Evolutionary conservation across 116 monocot species (phyloP), one percentile per base, ranked within the genome.

Genomic region (Posidonia oceanica): DNA sequence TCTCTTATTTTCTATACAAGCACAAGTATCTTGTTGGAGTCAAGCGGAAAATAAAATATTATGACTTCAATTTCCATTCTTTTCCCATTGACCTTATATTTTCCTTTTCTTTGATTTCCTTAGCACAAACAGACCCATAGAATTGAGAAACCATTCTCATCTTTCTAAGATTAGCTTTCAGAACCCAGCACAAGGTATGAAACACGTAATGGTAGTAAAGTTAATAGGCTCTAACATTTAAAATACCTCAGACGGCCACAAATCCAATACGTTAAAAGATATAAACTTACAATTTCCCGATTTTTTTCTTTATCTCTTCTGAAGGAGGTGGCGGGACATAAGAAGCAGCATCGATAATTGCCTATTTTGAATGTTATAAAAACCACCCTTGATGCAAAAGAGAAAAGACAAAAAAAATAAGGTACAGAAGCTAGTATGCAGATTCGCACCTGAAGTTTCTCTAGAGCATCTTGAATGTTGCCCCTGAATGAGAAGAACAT

Each of bases 281-380:
- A 20, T 63, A 16, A 14, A 59, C 88, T 52, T 88, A 95, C 95
- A 95, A 75, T 85, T 91, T 91, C 75, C 70, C 83, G 20, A 95
- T 91, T 80, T 57, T 86, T 71, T 95, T 95, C 88, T 95, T 95
- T 77, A 88, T 88, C 56, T 96, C 91, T 75, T 91, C 95, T 58
- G 91, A 86, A 75, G 95, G 95, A 51, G 95, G 95, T 36, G 91
- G 91, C n/a, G 91, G 91, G 39, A 96, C 88, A 73, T 96, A 96
- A 20, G 91, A 82, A 54, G 95, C 95, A 58, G 88, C 88, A 85
- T 91, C 91, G 74, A 96, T 85, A 66, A 96, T 91, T 54, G 82
- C 84, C 91, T 94, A 52, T 77, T 63, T 5, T 69, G 17, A 7
- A n/a, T 44, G 0, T 13, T 48, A 63, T 3, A 76, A 58, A 58